Conservation (phyloP, 148 eudicot genomes). For the Chenopodium formosanum region DNA sequence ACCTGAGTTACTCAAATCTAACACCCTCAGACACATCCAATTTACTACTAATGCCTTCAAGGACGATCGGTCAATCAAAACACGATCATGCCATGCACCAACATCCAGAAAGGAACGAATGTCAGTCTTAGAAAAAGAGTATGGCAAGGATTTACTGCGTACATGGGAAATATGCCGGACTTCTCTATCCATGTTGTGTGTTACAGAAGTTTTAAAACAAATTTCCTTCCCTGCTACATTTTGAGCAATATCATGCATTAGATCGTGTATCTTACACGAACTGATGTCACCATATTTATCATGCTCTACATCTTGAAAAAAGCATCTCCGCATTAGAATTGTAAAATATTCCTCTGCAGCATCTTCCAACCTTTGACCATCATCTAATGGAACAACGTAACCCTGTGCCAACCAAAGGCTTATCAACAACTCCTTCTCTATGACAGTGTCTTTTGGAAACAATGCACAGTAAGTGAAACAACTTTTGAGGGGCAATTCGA, state of each 20-base stretch:
- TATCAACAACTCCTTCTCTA: not conserved
- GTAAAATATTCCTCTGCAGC: not conserved
- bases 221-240: not conserved
- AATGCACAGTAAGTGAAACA: not conserved
- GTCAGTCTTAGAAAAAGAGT: not conserved
- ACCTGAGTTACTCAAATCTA: not conserved
- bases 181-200: no score
- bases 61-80: not conserved
- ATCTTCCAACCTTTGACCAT: not conserved
- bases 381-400: not conserved
- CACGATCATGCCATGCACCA: not conserved
- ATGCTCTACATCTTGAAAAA: not conserved
- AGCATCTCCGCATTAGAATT: not conserved
- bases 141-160: not conserved
- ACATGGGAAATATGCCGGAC: not conserved
- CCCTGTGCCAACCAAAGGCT: not conserved
- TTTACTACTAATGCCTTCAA: no score
- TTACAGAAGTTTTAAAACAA: not conserved
- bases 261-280: conserved; percentile 15
- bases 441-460: not conserved
- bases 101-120: not conserved
- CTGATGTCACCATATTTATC: not conserved
- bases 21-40: not conserved
- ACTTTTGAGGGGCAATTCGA: not conserved
- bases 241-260: conserved; percentile 13